Evolutionary conservation across 1,284 basidiomycete genomes (phyloP), one percentile per base, ranked within the genome.

Genomic region (Entoloma clypeatum): DNA sequence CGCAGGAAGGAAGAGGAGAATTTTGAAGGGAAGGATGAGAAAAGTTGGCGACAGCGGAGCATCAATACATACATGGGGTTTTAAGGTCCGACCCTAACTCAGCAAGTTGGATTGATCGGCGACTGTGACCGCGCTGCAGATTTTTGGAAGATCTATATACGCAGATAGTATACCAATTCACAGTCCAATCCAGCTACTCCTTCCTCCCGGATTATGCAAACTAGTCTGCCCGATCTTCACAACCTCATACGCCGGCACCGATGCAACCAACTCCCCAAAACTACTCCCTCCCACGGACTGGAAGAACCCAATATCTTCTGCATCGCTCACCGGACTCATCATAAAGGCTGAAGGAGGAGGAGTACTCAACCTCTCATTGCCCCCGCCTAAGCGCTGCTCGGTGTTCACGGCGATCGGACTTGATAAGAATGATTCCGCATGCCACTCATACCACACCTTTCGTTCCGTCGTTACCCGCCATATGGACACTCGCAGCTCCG

Each of bases 401-500:
- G 39, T 36, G 24, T 53, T 45, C 3, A 57, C 49, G 39, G 39
- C 38, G 36, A 58, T 41, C 32, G 54, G 50, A 26, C 50, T 68
- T 5, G 84, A 79, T 28, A 98, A 70, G 69, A 89, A 98, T 3
- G 86, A 83, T 57, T 98, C 93, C 0, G 92, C 93, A 55, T 85
- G 83, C 96, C 96, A 99, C 64, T 99, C 96, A 66, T 98, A 99
- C 96, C 96, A 99, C 6, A 99, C 92, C 54, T 87, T 80, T 22
- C 82, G 77, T 47, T 83, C 74, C 59, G 88, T 88, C 1, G 92
- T 93, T 44, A 97, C 66, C 21, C 96, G 81, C 95, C 96, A 99
- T 38, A 99, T 79, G 39, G 89, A 88, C 7, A 98, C 90, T 43
- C 92, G 87, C 11, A 99, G 68, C 62, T 99, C 95, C 17, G 89